Evolutionary conservation across 2,329 filamentous ascomycete species (phyloP).

Genomic region (Aspergillus udagawae): DNA sequence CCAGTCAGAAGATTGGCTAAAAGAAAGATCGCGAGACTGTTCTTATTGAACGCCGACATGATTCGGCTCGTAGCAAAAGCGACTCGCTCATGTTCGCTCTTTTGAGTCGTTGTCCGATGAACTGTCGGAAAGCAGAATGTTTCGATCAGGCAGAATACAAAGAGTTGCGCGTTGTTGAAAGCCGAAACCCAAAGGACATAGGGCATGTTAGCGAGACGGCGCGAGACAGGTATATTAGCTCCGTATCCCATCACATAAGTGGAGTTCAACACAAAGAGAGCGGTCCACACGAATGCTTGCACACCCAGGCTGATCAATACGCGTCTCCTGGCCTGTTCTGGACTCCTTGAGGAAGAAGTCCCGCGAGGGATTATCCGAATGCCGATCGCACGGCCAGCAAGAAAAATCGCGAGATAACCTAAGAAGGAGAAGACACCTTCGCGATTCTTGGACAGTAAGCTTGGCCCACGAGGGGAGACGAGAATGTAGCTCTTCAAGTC

Average conservation of each 20-base stretch:
- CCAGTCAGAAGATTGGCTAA: slow-evolving; percentile 87
- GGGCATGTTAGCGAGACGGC: slow-evolving; percentile 85
- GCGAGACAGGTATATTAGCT: slow-evolving; percentile 65
- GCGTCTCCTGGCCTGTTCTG: slow-evolving; percentile 46
- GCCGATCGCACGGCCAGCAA: slow-evolving; percentile 80
- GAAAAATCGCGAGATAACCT: slow-evolving; percentile 91
- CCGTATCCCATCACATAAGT: slow-evolving; percentile 66
- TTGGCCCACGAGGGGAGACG: slow-evolving; percentile 67
- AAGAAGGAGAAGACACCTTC: slow-evolving; percentile 95
- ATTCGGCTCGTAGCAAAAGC: slow-evolving; percentile 72
- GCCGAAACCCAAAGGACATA: slow-evolving; percentile 91
- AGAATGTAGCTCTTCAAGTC: slow-evolving; percentile 78
- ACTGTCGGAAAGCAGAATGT: slow-evolving; percentile 70
- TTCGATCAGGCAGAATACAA: slow-evolving; percentile 75
- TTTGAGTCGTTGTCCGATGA: slow-evolving; percentile 53
- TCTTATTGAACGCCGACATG: slow-evolving; percentile 81
- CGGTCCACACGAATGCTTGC: slow-evolving; percentile 65
- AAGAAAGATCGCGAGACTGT: slow-evolving; percentile 80
- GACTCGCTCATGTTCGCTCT: slow-evolving; percentile 61
- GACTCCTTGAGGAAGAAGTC: slow-evolving; percentile 43
- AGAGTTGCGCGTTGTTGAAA: slow-evolving; percentile 81
- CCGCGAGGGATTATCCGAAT: slow-evolving; percentile 70
- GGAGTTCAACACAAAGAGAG: slow-evolving; percentile 66
- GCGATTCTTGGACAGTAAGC: slow-evolving; percentile 82
- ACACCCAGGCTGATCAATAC: slow-evolving; percentile 61